These are phyloP conservation scores for Aspergillaceae sp. DNA, from an alignment of 2,329 filamentous ascomycete species.

Conservation along the genomic window DNA sequence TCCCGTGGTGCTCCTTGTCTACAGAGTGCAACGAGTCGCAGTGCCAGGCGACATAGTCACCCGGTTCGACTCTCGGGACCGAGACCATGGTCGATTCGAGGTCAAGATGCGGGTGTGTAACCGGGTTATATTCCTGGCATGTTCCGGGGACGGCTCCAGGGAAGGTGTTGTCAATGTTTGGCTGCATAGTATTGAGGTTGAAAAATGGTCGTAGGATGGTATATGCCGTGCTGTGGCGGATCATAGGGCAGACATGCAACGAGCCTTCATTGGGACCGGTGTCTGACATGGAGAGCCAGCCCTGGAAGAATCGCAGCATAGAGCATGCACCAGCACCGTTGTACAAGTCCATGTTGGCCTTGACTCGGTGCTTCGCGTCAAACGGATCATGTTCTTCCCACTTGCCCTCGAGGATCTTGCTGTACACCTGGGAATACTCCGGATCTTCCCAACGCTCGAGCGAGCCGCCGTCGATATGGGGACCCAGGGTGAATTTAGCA, in stretches of 20 bases:
- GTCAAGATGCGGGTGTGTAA: conserved; percentile 61
- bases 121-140: conserved; percentile 58
- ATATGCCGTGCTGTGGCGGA: conserved; percentile 69
- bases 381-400: conserved; percentile 82
- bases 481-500: conserved; percentile 60
- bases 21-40: conserved; percentile 76
- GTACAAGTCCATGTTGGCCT: conserved; percentile 66
- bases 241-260: conserved; percentile 69
- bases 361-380: conserved; percentile 62
- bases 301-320: conserved; percentile 83
- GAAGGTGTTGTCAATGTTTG: conserved; percentile 41
- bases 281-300: conserved; percentile 71
- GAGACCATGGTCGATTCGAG: conserved; percentile 63
- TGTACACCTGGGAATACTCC: conserved; percentile 67
- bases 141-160: conserved; percentile 63
- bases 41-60: conserved; percentile 72
- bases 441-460: conserved; percentile 65
- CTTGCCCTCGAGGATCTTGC: conserved; percentile 59
- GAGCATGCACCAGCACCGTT: conserved; percentile 71
- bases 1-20: conserved; percentile 66
- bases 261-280: conserved; percentile 69
- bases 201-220: conserved; percentile 80
- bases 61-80: conserved; percentile 58
- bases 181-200: conserved; percentile 40
- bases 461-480: conserved; percentile 65